Base-by-base conservation (phyloP, 305 asterid genomes). In the Fraxinus dipetala region DNA sequence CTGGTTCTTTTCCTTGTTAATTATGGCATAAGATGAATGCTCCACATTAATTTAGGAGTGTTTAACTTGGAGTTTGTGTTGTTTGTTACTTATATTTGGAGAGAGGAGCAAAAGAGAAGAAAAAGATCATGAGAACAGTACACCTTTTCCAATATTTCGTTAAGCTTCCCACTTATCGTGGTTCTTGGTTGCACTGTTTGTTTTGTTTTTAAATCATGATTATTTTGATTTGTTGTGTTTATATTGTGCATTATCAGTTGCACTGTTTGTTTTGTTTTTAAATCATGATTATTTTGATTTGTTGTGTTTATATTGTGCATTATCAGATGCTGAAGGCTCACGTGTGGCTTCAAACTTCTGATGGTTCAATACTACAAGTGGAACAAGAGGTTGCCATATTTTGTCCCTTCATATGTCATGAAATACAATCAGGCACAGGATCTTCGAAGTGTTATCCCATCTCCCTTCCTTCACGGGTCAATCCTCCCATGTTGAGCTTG, bases 301-400 rank as follows among this genome's bases (percentile, higher is more conserved):
- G 9, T 51, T 51, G 18, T 16, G 34, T 34, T 54, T 59, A 20
- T 22, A 20, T 35, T 13, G 36, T 26, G 20, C 72, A 54, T 77
- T 45, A 20, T 31, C 72, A 77, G 80, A 77, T 51, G 72, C 70
- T 86, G 90, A 89, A 88, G 87, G 84, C 91, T 69, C 81, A 85
- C 63, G 80, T 89, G 81, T 88, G 92, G 98, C 94, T 95, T 89
- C 94, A 93, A 88, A 92, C 95, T 36, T 85, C 93, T 69, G 98
- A 95, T 86, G 97, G 92, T 79, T 90, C 98, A 80, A 89, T 91
- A 85, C 96, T 93, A 79, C 95, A 91, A 88, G 96, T 92, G 32
- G 98, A 95, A 84, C 96, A 92, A 88, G 98, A 94, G 87, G 92
- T 93, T 87, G 99, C 98, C 61, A 86, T 90, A 87, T 90, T 88